Evolutionary conservation across 176 grass and related monocot species (phyloP).

Genomic region (Rhipidocladum racemiflorum): DNA sequence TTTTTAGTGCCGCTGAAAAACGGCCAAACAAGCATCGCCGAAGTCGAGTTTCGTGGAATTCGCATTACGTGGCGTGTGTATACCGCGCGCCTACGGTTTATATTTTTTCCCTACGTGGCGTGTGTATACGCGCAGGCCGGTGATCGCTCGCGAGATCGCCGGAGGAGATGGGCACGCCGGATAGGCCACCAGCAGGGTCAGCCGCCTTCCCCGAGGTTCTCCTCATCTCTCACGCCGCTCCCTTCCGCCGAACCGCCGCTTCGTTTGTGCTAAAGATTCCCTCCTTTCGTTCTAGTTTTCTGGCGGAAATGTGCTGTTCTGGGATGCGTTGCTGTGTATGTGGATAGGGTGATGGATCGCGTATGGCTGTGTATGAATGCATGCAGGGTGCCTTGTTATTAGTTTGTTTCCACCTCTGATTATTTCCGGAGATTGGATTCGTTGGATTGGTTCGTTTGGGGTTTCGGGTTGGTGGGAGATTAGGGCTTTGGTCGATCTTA

Average conservation of each 20-base stretch:
- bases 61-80: too few species aligned
- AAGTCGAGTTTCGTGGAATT: too few species aligned
- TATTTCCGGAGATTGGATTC: background rate
- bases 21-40: too few species aligned
- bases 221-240: background rate
- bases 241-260: background rate
- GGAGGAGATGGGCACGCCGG: conserved; percentile 59
- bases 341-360: background rate
- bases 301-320: background rate
- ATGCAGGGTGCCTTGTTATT: background rate
- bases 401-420: background rate
- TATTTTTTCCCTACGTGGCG: too few species aligned
- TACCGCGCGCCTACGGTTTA: too few species aligned
- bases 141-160: conserved; percentile 20
- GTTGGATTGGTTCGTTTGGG: background rate
- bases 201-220: conserved; percentile 28
- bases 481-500: conserved; percentile 19
- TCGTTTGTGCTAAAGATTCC: background rate
- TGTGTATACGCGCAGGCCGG: too few species aligned
- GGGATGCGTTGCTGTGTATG: background rate
- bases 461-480: background rate
- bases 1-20: too few species aligned
- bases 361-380: too few species aligned
- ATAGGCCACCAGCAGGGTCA: conserved; percentile 37
- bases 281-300: background rate